Evolutionary conservation across 2,329 filamentous ascomycete genomes (phyloP), one percentile per base, ranked within the genome.

Genomic region (Beauveria sp.): DNA sequence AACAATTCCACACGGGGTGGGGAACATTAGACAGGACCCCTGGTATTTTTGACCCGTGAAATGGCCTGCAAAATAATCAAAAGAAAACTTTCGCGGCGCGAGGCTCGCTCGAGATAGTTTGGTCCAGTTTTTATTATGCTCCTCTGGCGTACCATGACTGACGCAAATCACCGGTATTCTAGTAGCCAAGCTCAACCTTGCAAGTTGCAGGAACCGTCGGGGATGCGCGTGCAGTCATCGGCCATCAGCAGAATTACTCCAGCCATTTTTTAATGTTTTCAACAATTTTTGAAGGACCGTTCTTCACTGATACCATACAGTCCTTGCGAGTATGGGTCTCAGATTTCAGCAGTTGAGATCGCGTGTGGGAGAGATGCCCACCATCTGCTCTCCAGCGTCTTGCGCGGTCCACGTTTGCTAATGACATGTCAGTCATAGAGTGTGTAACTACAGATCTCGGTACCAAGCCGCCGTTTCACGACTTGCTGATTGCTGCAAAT

Each of bases 161-260:
- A 14, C 34, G 1, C 6, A 26, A 24, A 24, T 24, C 22, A 24
- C 22, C 22, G 22, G 22, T 22, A 22, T 22, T 22, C 24, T 6
- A 26, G 24, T 59, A 59, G 40, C 47, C 47, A 12, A 59, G 56
- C 28, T 59, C 56, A 3, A 47, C 47, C 40, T 44, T 59, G 26
- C 6, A 26, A 26, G 26, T 26, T 7, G 48, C 6, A 52, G 8
- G 47, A 47, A 18, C 52, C 56, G 18, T 41, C 24, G 14, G 24
- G 18, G 4, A 46, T 34, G 30, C 46, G 46, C 10, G 3, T 24
- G 26, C 44, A 34, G n/a, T 22, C 12, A 50, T 58, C 55, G 9
- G 18, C 18, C 46, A 24, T 8, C 24, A 59, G 34, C 8, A 47
- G 44, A 5, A 52, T 16, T 3, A 52, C 26, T 16, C 24, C 47